phyloP scores from a whole-genome alignment of 768 basidiomycete species.

The Phaeolepiota aurea region DNA sequence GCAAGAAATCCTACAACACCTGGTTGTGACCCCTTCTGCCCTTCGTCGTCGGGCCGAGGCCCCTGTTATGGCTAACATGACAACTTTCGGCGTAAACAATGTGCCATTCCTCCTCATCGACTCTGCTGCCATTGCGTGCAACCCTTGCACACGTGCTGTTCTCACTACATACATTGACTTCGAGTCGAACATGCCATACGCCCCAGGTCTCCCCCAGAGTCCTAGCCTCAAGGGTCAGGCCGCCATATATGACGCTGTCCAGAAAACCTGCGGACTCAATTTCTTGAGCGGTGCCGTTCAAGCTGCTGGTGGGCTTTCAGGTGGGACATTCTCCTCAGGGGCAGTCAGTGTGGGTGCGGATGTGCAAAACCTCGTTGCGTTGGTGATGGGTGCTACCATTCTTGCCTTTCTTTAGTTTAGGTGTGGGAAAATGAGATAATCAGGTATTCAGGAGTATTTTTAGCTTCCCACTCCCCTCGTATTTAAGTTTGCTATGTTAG shows the following conservation, averaged over 20 bases:
- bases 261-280: constrained; percentile 53
- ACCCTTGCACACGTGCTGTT: constrained; percentile 70
- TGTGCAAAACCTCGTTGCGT: constrained; percentile 13
- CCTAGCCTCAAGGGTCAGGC: constrained; percentile 58
- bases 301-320: constrained; percentile 50
- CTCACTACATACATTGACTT: constrained; percentile 71
- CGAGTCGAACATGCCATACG: constrained; percentile 67
- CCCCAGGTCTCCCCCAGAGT: constrained; percentile 60
- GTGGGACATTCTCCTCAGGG: constrained; percentile 15
- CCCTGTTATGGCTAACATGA: constrained; percentile 44
- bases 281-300: constrained; percentile 65
- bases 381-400: constrained; percentile 13
- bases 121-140: constrained; percentile 54
- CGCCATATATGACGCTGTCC: constrained; percentile 55
- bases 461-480: not conserved
- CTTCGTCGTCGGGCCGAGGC: constrained; percentile 20
- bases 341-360: constrained; percentile 14
- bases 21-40: constrained; percentile 2
- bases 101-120: constrained; percentile 77
- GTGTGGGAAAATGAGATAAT: not conserved
- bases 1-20: not conserved
- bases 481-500: not conserved
- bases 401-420: not conserved
- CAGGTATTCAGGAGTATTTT: not conserved
- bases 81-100: constrained; percentile 48